These are phyloP conservation scores for Alternaria viburni DNA, from an alignment of 2,329 filamentous ascomycete species.

Conservation along the genomic window DNA sequence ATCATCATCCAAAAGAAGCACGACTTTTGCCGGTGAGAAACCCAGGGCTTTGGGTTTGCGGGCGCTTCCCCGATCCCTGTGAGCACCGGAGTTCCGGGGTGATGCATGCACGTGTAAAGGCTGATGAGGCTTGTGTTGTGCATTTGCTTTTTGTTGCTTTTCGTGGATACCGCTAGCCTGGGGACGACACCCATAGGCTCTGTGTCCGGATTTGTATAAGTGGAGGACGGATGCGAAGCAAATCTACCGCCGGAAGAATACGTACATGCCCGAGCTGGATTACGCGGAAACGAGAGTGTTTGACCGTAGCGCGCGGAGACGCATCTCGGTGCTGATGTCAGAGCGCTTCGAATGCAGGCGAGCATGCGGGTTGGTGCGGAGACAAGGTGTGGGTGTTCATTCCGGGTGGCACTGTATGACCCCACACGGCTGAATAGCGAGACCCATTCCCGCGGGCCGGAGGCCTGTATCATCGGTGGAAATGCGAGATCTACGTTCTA, in stretches of 20 bases:
- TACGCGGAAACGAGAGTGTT: slow-evolving; percentile 12
- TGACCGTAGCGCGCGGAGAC: slow-evolving; percentile 5
- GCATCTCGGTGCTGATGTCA: slow-evolving; percentile 24
- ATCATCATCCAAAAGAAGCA: slow-evolving; percentile 18
- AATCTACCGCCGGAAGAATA: slow-evolving; percentile 23
- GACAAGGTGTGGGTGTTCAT: slow-evolving; percentile 19
- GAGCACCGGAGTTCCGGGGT: slow-evolving; percentile 15
- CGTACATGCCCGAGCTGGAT: slow-evolving; percentile 6
- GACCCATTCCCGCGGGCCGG: slow-evolving; percentile 17
- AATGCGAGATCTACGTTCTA: slow-evolving; percentile 22
- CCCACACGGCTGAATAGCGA: slow-evolving; percentile 28
- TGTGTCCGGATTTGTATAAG: slow-evolving; percentile 10
- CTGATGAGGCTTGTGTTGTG: slow-evolving; percentile 8
- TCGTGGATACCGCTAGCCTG: slow-evolving; percentile 24
- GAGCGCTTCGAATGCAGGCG: slow-evolving; percentile 12
- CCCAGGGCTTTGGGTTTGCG: slow-evolving; percentile 31
- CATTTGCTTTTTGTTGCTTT: slow-evolving; percentile 23
- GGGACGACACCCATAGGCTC: slow-evolving; percentile 2
- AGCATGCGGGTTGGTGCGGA: slow-evolving; percentile 7
- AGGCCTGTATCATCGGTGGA: slow-evolving; percentile 23
- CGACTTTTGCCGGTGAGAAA: slow-evolving; percentile 22
- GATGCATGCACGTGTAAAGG: slow-evolving; percentile 18
- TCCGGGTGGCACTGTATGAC: slow-evolving; percentile 20
- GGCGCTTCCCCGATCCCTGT: slow-evolving; percentile 29
- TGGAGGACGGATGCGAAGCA: slow-evolving; percentile 13